Evolutionary conservation across 2,329 filamentous ascomycete species (phyloP).

Genomic region (Aspergillus tanneri): DNA sequence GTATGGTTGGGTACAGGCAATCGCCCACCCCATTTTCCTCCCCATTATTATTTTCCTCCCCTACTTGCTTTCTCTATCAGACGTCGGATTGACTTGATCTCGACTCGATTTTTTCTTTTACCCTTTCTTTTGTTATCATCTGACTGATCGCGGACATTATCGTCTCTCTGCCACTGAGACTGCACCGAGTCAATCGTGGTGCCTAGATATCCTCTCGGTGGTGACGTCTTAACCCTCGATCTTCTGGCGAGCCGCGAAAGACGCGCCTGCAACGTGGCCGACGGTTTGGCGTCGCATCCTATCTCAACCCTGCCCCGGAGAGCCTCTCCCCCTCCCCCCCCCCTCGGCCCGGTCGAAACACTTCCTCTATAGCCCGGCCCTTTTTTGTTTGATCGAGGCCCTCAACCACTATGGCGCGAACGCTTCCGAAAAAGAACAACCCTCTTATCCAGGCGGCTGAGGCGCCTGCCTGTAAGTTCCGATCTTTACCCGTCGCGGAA

Average conservation of each 20-base stretch:
- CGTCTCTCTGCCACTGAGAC: slow-evolving; percentile 6
- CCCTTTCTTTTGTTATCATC: slow-evolving; percentile 11
- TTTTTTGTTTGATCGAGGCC: slow-evolving; percentile 7
- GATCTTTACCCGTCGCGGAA: slow-evolving; percentile 19
- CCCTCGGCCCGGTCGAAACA: no score
- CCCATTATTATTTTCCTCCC: slow-evolving; percentile 22
- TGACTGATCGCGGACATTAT: slow-evolving; percentile 16
- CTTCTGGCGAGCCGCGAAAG: slow-evolving; percentile 16
- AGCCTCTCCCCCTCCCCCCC: slow-evolving; percentile 8
- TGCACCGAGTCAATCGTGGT: slow-evolving; percentile 12
- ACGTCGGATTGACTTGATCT: slow-evolving; percentile 11
- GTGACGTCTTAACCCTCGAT: slow-evolving; percentile 22
- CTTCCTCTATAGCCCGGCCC: slow-evolving; percentile 9
- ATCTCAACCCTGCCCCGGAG: slow-evolving; percentile 12
- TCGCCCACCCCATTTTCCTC: slow-evolving; percentile 13
- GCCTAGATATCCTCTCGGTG: slow-evolving; percentile 10
- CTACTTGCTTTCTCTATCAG: slow-evolving; percentile 15
- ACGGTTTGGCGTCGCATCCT: slow-evolving; percentile 35
- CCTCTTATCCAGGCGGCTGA: slow-evolving; percentile 45
- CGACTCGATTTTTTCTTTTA: slow-evolving; percentile 2
- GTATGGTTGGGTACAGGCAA: slow-evolving; percentile 9
- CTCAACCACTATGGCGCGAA: slow-evolving; percentile 40
- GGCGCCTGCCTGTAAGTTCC: slow-evolving; percentile 47
- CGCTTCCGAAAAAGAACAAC: slow-evolving; percentile 48
- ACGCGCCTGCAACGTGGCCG: slow-evolving; percentile 50